Conservation (phyloP, 352 stramenopile genomes). For the Pythium scleroteichum region DNA sequence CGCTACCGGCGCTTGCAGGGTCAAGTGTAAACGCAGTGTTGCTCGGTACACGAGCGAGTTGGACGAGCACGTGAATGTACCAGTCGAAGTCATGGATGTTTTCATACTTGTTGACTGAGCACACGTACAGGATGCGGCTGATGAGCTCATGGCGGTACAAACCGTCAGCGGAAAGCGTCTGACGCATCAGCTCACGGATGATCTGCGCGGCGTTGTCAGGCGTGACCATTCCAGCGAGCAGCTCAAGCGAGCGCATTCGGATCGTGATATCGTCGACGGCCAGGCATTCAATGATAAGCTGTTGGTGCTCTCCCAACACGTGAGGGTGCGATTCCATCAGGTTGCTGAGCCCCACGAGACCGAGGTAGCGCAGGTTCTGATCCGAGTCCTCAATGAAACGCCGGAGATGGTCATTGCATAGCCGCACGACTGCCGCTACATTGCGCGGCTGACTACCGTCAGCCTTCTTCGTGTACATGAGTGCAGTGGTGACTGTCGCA, state of each 20-base stretch:
- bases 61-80: slow-evolving; percentile 97
- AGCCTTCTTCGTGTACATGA: slow-evolving; percentile 96
- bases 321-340: slow-evolving; percentile 96
- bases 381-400: slow-evolving; percentile 98
- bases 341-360: slow-evolving; percentile 96
- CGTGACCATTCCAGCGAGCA: slow-evolving; percentile 96
- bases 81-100: slow-evolving; percentile 98
- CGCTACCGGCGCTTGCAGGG: slow-evolving; percentile 23
- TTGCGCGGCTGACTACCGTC: slow-evolving; percentile 95
- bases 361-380: slow-evolving; percentile 99
- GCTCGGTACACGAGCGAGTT: slow-evolving; percentile 92
- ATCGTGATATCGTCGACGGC: slow-evolving; percentile 99
- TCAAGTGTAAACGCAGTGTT: slow-evolving; percentile 46
- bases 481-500: slow-evolving; percentile 95
- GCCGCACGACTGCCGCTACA: slow-evolving; percentile 91
- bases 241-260: slow-evolving; percentile 95
- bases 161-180: slow-evolving; percentile 93
- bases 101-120: slow-evolving; percentile 97
- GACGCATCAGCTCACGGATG: slow-evolving; percentile 95
- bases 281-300: slow-evolving; percentile 96
- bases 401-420: slow-evolving; percentile 95
- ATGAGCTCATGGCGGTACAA: slow-evolving; percentile 96
- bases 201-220: slow-evolving; percentile 96
- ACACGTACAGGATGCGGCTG: slow-evolving; percentile 95
- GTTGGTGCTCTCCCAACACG: slow-evolving; percentile 94